Base-by-base conservation (phyloP, 2,329 filamentous ascomycete species). In the Claviceps pazoutovae region DNA sequence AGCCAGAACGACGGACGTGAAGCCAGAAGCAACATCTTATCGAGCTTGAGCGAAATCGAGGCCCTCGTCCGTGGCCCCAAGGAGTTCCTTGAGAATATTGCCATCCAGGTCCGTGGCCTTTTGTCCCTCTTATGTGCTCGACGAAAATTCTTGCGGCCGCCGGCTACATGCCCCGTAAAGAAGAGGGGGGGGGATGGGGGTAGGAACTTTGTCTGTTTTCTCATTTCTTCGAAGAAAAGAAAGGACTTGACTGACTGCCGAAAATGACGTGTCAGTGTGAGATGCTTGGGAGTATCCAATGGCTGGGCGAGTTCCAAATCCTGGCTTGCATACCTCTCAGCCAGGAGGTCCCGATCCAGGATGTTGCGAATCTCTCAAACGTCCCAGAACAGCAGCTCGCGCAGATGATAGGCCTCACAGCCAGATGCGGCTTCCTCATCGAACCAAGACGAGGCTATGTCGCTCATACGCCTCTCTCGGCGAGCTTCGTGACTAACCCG, bases 291-390 rank as follows among this genome's bases (percentile, higher is more conserved):
- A 37, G 46, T 34, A 34, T 53, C 6, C 46, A 46, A 19, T 53
- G 47, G 71, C 61, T 74, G 14, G 66, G 63, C 5, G 66, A 74
- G 13, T 70, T 69, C 53, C 70, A 73, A 49, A 59, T 74, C 4
- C 63, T 72, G 0, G 68, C 69, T 3, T 73, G 62, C 55, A 68
- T 75, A n/a, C 72, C 71, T 1, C 57, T 69, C 1, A 51, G 46
- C 5, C 65, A 61, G 21, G 66, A 57, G 42, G 63, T 71, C 8
- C 55, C 62, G 1, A 56, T 64, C 46, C 61, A 65, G 38, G 72
- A 74, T 48, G 55, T 74, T 1, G 69, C 72, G 5, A 66, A 71
- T 16, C 56, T 74, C 3, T 55, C 64, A 2, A 62, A 61, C 17
- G 68, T 72, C 0, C 65, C 71, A 5, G 68, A 68, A 49, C 49